Evolutionary conservation across 306 rosid species (phyloP).

Genomic region (Glycyrrhiza uralensis): DNA sequence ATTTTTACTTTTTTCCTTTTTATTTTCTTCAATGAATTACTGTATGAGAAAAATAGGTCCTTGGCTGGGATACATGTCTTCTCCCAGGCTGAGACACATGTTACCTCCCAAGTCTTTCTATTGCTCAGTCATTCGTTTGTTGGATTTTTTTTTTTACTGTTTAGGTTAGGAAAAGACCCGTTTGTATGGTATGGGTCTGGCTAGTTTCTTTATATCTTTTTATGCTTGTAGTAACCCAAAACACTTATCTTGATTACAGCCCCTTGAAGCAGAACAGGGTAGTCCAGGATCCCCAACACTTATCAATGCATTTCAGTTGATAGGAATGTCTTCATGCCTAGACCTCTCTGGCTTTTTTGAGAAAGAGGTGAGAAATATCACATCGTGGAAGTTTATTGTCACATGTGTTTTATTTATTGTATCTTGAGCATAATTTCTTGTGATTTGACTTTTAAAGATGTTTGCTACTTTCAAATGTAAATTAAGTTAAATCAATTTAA

Average conservation of each 20-base stretch:
- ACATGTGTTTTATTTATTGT: neutral
- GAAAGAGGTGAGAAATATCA: conserved; percentile 59
- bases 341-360: conserved; percentile 96
- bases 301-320: conserved; percentile 87
- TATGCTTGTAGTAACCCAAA: neutral
- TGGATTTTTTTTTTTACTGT: no score
- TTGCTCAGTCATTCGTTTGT: no score
- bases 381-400: neutral
- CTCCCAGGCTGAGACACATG: no score
- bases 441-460: neutral
- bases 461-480: neutral
- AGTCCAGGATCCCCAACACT: conserved; percentile 48
- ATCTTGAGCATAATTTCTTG: neutral
- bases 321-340: conserved; percentile 80
- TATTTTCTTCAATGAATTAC: no score
- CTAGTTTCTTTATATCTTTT: neutral
- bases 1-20: neutral
- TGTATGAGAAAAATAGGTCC: no score
- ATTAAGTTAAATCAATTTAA: neutral
- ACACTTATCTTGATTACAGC: conserved; percentile 36
- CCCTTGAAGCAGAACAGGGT: conserved; percentile 41
- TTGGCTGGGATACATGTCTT: no score
- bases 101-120: no score
- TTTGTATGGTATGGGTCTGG: no score
- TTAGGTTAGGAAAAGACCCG: no score